Conservation (phyloP, 495 filamentous ascomycete species). For the Aspergillus asperescens region DNA sequence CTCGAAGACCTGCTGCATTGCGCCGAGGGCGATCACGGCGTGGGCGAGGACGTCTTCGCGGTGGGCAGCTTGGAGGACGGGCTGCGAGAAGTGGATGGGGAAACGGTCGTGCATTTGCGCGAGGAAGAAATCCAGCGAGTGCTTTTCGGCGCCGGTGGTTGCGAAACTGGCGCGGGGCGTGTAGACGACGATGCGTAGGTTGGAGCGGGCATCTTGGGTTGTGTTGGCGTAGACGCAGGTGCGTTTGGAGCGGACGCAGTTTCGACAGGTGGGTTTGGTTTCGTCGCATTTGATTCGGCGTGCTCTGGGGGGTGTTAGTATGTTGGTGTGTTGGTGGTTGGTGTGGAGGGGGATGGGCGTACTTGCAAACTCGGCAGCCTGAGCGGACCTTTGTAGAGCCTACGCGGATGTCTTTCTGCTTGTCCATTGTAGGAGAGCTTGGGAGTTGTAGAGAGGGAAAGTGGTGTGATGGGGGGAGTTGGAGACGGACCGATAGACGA, state of each 20-base stretch:
- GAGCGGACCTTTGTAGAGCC: slow-evolving; percentile 20
- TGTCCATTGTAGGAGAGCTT: neutral
- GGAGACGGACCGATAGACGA: no score
- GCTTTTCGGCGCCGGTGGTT: neutral
- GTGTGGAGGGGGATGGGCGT: neutral
- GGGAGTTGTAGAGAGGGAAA: no score
- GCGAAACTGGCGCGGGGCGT: neutral
- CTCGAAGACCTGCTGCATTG: slow-evolving; percentile 5
- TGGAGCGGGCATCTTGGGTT: neutral
- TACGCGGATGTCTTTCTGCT: neutral
- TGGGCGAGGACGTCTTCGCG: slow-evolving; percentile 2
- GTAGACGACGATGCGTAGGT: neutral
- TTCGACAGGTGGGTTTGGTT: slow-evolving; percentile 31
- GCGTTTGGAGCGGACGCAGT: slow-evolving; percentile 32
- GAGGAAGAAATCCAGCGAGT: slow-evolving; percentile 7
- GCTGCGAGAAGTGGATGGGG: neutral
- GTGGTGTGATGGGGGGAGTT: no score
- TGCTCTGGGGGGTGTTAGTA: slow-evolving; percentile 18
- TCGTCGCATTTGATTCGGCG: slow-evolving; percentile 47
- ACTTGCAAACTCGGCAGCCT: slow-evolving; percentile 26
- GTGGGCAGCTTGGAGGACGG: neutral
- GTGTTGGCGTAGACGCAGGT: slow-evolving; percentile 20
- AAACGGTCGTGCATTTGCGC: neutral
- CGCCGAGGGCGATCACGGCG: neutral
- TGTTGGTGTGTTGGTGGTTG: no score